Evolutionary conservation across 1,284 basidiomycete species (phyloP), one percentile per base, ranked within the genome.

Genomic region (Ustilago hordei): DNA sequence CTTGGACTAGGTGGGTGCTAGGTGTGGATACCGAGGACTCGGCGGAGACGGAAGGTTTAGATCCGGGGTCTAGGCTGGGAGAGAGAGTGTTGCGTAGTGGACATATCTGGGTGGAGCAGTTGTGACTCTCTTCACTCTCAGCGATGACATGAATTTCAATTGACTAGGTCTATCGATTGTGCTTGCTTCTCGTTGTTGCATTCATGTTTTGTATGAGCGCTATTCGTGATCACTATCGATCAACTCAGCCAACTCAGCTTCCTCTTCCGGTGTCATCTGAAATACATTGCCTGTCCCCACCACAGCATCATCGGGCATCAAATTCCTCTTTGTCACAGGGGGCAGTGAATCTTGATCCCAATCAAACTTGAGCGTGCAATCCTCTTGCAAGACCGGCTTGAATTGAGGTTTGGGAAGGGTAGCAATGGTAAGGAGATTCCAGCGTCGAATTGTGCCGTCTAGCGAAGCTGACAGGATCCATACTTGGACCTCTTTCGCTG

Each of bases 1-100:
- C 89, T 0, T 91, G 90, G 90, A 84, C 84, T 39, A 87, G 90
- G 45, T 91, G 89, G 89, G 90, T 89, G 6, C 82, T 85, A 12
- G 90, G 90, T 3, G 87, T 88, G 28, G 90, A 89, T 76, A 86
- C 82, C 38, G 88, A 88, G 78, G 85, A 85, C 55, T 86, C 83
- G 54, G 83, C 82, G 54, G 88, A 88, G 71, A 87, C 85, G 86
- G 71, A 74, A 6, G 55, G 34, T 1, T 56, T 78, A 34, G 60
- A 56, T 45, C 8, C 17, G 4, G 39, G 28, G 8, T 34, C 38
- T 28, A 41, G 7, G 47, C 41, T 45, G n/a, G 19, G 28, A 6
- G 17, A 47, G 54, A 45, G 61, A 12, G 45, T 75, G 31, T 43
- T 31, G 50, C 45, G 45, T 35, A 63, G 56, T 31, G 75, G 79